Percentiles rank a stretch among this genome's conserved stretches.
Conservation (phyloP, 495 filamentous ascomycete species). For the Glarea lozoyensis region DNA sequence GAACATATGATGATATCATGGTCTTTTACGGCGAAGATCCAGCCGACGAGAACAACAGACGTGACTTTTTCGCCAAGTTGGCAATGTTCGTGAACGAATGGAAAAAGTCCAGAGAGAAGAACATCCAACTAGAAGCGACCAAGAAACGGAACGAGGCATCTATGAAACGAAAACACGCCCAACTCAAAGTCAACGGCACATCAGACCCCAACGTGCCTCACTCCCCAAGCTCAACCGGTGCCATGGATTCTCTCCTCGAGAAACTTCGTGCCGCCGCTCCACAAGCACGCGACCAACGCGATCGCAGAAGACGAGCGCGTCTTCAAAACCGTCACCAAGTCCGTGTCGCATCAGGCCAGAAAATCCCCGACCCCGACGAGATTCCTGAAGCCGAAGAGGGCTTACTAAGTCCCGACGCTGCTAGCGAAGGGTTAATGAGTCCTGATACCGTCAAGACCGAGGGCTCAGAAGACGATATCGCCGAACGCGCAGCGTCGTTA, state of each 20-base stretch:
- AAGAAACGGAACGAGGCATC: constrained; percentile 77
- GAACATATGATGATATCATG: constrained; percentile 92
- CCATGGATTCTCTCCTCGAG: constrained; percentile 95
- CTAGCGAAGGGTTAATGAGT: constrained; percentile 18
- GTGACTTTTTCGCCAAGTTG: constrained; percentile 94
- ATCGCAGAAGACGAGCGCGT: constrained; percentile 76
- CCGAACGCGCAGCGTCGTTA: constrained; percentile 72
- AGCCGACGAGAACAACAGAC: constrained; percentile 81
- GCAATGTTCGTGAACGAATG: constrained; percentile 88
- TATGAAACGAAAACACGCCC: constrained; percentile 76
- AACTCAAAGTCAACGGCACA: constrained; percentile 44
- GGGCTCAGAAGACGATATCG: constrained; percentile 54
- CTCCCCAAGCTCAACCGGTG: constrained; percentile 73
- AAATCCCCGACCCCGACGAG: constrained; percentile 61
- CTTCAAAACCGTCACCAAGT: constrained; percentile 88
- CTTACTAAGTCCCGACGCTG: constrained; percentile 14
- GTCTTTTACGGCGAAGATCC: constrained; percentile 94
- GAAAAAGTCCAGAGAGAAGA: constrained; percentile 94
- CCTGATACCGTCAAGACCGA: constrained; percentile 19
- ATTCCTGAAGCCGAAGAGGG: constrained; percentile 35
- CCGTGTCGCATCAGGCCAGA: constrained; percentile 80
- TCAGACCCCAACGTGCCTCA: constrained; percentile 35
- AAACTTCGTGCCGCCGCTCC: constrained; percentile 91
- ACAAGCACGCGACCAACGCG: constrained; percentile 76
- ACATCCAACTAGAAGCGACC: constrained; percentile 71